phyloP scores from a whole-genome alignment of 2,329 filamentous ascomycete genomes.

The Scleromitrula shiraiana region DNA sequence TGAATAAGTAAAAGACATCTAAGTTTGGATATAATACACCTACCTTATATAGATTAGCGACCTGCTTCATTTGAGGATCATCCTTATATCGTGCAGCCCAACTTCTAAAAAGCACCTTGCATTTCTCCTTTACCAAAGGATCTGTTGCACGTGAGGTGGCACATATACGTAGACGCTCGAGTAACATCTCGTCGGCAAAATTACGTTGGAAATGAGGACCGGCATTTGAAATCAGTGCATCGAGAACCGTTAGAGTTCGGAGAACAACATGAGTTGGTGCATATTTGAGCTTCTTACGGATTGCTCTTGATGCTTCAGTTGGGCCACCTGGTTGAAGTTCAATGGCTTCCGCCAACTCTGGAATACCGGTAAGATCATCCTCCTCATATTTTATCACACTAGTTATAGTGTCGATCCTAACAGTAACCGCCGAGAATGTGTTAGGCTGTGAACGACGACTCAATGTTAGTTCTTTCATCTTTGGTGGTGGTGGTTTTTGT shows the following conservation, averaged over 20 bases:
- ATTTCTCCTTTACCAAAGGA: slow-evolving; percentile 78
- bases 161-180: slow-evolving; percentile 84
- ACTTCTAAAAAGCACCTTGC: slow-evolving; percentile 73
- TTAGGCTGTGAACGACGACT: slow-evolving; percentile 49
- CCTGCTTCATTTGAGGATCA: slow-evolving; percentile 69
- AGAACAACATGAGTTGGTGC: slow-evolving; percentile 90
- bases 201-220: slow-evolving; percentile 77
- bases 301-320: slow-evolving; percentile 78
- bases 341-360: slow-evolving; percentile 90
- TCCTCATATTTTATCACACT: slow-evolving; percentile 84
- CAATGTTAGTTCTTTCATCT: slow-evolving; percentile 6
- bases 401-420: slow-evolving; percentile 84
- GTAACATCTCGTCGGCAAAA: slow-evolving; percentile 83
- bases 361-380: slow-evolving; percentile 84
- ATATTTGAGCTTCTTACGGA: slow-evolving; percentile 98
- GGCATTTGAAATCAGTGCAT: slow-evolving; percentile 91
- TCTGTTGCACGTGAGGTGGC: slow-evolving; percentile 81
- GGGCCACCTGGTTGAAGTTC: slow-evolving; percentile 82
- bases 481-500: slow-evolving; percentile 2
- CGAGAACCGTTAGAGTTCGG: slow-evolving; percentile 77
- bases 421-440: slow-evolving; percentile 88
- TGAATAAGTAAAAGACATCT: slow-evolving; percentile 8
- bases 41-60: slow-evolving; percentile 69
- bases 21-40: background rate
- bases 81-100: slow-evolving; percentile 80